phyloP scores from a whole-genome alignment of 2,329 filamentous ascomycete species.

The Fusarium aywerte region DNA sequence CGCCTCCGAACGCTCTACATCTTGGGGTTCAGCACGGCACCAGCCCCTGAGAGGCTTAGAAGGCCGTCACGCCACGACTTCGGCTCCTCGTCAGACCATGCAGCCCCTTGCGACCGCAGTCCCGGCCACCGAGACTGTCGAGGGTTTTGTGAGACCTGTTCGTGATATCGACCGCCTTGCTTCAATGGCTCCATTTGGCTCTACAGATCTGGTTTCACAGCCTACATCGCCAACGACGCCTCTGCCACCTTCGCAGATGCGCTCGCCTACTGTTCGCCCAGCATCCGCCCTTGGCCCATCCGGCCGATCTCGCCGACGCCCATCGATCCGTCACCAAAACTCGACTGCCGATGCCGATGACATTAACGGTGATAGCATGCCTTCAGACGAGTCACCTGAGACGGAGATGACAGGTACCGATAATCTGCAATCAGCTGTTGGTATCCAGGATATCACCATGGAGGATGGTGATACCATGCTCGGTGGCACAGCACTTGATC shows the following conservation, averaged over 20 bases:
- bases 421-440: constrained; percentile 83
- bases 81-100: constrained; percentile 58
- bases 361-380: constrained; percentile 82
- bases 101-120: constrained; percentile 76
- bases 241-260: constrained; percentile 71
- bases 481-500: constrained; percentile 76
- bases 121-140: constrained; percentile 73
- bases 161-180: constrained; percentile 85
- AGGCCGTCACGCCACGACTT: constrained; percentile 60
- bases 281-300: constrained; percentile 64
- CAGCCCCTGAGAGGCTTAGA: constrained; percentile 65
- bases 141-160: constrained; percentile 82
- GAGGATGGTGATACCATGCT: constrained; percentile 84
- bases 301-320: constrained; percentile 72
- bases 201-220: constrained; percentile 81
- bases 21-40: constrained; percentile 54
- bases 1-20: constrained; percentile 40
- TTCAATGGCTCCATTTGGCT: constrained; percentile 79
- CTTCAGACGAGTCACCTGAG: constrained; percentile 80
- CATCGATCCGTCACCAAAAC: constrained; percentile 88
- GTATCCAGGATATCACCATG: constrained; percentile 83
- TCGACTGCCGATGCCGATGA: constrained; percentile 93
- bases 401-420: constrained; percentile 82
- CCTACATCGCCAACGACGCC: constrained; percentile 92
- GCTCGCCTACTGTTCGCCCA: constrained; percentile 65